Evolutionary conservation across 176 grass and related monocot species (phyloP).

Genomic region (Thinopyrum elongatum): DNA sequence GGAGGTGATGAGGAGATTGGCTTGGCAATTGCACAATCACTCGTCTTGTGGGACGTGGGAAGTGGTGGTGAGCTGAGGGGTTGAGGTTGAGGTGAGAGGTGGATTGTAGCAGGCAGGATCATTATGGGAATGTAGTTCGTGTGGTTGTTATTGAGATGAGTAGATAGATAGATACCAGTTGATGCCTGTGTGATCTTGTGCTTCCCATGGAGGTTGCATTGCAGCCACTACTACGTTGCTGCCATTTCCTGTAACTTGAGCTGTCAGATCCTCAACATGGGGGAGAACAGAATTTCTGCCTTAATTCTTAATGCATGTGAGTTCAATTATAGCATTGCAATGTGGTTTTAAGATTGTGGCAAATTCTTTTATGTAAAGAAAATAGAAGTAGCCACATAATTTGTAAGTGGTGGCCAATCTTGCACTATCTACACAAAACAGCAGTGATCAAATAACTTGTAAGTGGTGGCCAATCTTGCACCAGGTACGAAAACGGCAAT

Average conservation of each 20-base stretch:
- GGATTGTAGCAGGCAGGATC: not conserved
- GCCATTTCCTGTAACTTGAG: slow-evolving; percentile 31
- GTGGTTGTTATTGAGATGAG: slow-evolving; percentile 30
- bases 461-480: not conserved
- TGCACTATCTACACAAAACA: slow-evolving; percentile 8
- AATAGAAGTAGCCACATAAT: not conserved
- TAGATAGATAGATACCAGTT: slow-evolving; percentile 17
- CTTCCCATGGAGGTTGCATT: slow-evolving; percentile 53
- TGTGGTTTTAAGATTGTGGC: not conserved
- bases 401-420: slow-evolving; percentile 15
- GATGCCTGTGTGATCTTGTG: slow-evolving; percentile 40
- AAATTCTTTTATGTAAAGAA: slow-evolving; percentile 2
- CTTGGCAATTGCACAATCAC: slow-evolving; percentile 38
- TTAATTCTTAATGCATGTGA: slow-evolving; percentile 20
- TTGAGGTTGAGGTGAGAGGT: slow-evolving; percentile 19
- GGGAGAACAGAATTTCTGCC: slow-evolving; percentile 29
- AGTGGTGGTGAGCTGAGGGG: slow-evolving; percentile 22
- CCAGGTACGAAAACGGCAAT: not conserved
- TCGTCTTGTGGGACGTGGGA: slow-evolving; percentile 52
- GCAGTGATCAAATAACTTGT: not conserved
- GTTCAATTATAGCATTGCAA: slow-evolving; percentile 26
- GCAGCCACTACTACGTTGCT: slow-evolving; percentile 37
- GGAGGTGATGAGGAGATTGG: slow-evolving; percentile 13
- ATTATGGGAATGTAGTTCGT: slow-evolving; percentile 24
- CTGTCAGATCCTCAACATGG: slow-evolving; percentile 30